These are phyloP conservation scores for Pyricularia grisea DNA, from an alignment of 2,329 filamentous ascomycete species.

Conservation along the genomic window DNA sequence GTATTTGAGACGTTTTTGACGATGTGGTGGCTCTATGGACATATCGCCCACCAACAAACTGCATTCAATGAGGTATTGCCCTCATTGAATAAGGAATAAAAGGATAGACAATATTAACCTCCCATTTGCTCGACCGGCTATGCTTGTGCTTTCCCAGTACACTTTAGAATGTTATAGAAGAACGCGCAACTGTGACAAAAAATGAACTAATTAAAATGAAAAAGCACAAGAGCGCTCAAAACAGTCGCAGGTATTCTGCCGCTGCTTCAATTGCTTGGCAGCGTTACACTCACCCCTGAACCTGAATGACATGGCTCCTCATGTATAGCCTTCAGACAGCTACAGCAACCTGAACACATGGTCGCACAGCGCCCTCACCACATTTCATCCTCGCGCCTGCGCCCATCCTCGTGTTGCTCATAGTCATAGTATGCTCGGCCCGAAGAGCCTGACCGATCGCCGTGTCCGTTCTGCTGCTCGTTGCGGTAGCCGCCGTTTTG, in stretches of 20 bases:
- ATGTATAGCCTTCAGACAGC: neutral
- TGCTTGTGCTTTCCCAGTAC: conserved; percentile 1
- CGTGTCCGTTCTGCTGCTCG: conserved; percentile 7
- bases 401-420: conserved; percentile 9
- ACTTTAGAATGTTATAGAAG: neutral
- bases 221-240: neutral
- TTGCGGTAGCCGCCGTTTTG: conserved; percentile 8
- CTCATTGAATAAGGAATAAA: neutral
- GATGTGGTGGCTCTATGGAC: neutral
- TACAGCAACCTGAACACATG: neutral
- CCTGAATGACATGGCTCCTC: neutral
- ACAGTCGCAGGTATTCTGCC: neutral
- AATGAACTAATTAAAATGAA: neutral
- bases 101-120: neutral
- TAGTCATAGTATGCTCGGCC: conserved; percentile 16
- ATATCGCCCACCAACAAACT: neutral
- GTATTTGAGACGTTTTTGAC: neutral
- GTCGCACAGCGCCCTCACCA: conserved; percentile 11
- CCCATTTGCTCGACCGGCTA: conserved; percentile 1
- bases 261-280: neutral
- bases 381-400: conserved; percentile 14
- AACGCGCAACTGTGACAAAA: neutral
- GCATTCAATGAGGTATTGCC: neutral
- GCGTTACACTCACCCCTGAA: neutral
- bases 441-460: neutral